phyloP scores from a whole-genome alignment of 2,329 filamentous ascomycete species.

The Ophiostoma perfectum region DNA sequence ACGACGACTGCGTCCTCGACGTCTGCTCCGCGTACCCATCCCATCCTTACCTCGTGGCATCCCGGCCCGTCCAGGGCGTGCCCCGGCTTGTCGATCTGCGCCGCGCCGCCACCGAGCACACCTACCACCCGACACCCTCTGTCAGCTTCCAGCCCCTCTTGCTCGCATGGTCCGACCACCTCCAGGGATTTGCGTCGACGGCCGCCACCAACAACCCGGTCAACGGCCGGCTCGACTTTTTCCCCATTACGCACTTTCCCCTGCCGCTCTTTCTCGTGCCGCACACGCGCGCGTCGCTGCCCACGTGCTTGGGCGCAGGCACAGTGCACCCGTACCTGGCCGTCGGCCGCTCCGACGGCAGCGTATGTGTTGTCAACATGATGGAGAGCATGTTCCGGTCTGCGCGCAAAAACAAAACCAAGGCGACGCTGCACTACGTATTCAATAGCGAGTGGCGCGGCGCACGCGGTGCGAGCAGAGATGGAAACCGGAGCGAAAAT shows the following conservation, averaged over 20 bases:
- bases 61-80: slow-evolving; percentile 50
- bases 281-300: slow-evolving; percentile 28
- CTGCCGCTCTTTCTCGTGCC: slow-evolving; percentile 48
- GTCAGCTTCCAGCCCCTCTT: slow-evolving; percentile 50
- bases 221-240: slow-evolving; percentile 49
- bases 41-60: slow-evolving; percentile 51
- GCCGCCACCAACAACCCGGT: slow-evolving; percentile 50
- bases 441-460: slow-evolving; percentile 50
- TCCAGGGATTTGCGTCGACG: slow-evolving; percentile 50
- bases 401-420: slow-evolving; percentile 35
- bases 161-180: slow-evolving; percentile 50
- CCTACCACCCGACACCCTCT: slow-evolving; percentile 47
- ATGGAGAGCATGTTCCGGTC: slow-evolving; percentile 40
- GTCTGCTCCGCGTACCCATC: slow-evolving; percentile 53
- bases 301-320: slow-evolving; percentile 48
- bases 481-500: too few species aligned
- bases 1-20: slow-evolving; percentile 50
- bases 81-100: slow-evolving; percentile 49
- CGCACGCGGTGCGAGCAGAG: too few species aligned
- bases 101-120: slow-evolving; percentile 48
- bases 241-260: slow-evolving; percentile 49
- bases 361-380: slow-evolving; percentile 37
- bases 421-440: slow-evolving; percentile 40
- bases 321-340: slow-evolving; percentile 49
- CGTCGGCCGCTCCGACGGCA: slow-evolving; percentile 46